Percentiles rank a stretch among this genome's conserved stretches.
phyloP scores from a whole-genome alignment of 1,284 basidiomycete genomes.

The Ceratobasidium sp. region DNA sequence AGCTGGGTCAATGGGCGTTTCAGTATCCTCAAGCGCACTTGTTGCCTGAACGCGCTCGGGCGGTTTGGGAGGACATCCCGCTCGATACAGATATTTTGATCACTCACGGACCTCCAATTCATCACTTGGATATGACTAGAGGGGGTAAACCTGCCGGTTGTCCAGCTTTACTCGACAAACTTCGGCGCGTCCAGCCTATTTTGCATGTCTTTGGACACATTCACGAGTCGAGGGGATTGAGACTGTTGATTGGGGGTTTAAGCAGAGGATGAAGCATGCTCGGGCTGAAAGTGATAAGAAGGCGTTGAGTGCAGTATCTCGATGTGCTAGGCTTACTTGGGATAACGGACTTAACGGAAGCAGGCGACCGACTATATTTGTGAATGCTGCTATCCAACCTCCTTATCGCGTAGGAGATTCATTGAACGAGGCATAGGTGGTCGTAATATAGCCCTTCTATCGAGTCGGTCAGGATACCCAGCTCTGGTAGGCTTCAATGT shows the following conservation, averaged over 20 bases:
- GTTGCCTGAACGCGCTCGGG: slow-evolving; percentile 47
- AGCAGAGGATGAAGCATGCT: slow-evolving; percentile 50
- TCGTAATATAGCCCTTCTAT: not conserved
- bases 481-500: too few relatives aligned
- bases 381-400: slow-evolving; percentile 17
- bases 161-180: slow-evolving; percentile 55
- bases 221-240: slow-evolving; percentile 61
- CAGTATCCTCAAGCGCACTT: slow-evolving; percentile 56
- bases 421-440: slow-evolving; percentile 16
- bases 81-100: slow-evolving; percentile 60
- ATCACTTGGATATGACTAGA: slow-evolving; percentile 56
- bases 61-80: slow-evolving; percentile 55
- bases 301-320: not conserved
- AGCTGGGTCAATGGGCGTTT: slow-evolving; percentile 58
- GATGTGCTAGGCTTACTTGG: not conserved
- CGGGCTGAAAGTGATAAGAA: not conserved
- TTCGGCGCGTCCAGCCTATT: slow-evolving; percentile 59
- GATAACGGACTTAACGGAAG: not conserved
- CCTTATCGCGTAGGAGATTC: not conserved
- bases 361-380: not conserved
- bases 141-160: slow-evolving; percentile 54
- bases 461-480: too few relatives aligned
- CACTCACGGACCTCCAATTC: slow-evolving; percentile 62
- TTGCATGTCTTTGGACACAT: slow-evolving; percentile 64
- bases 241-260: slow-evolving; percentile 55